These are phyloP conservation scores for Penicillium steckii DNA, from an alignment of 495 filamentous ascomycete species.

Conservation along the genomic window DNA sequence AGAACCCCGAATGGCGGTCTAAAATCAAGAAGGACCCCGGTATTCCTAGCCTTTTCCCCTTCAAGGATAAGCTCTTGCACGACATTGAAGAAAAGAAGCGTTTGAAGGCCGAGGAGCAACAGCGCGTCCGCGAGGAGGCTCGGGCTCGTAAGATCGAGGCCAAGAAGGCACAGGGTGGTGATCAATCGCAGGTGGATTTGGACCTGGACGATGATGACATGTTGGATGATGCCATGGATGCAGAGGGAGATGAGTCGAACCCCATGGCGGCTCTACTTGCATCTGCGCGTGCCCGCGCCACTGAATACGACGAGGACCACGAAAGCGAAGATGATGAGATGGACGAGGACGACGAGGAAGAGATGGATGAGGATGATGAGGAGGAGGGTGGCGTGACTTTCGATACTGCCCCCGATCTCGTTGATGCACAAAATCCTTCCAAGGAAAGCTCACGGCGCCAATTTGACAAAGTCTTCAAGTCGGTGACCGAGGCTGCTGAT, in stretches of 20 bases:
- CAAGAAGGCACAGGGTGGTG: slow-evolving; percentile 33
- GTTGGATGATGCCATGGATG: slow-evolving; percentile 52
- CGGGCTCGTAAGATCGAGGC: slow-evolving; percentile 58
- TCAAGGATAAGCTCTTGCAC: slow-evolving; percentile 90
- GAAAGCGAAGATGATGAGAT: slow-evolving; percentile 51
- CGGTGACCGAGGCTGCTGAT: slow-evolving; percentile 84
- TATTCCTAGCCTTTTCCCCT: slow-evolving; percentile 95
- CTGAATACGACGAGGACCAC: slow-evolving; percentile 67
- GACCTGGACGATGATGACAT: slow-evolving; percentile 50
- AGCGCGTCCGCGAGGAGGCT: slow-evolving; percentile 65
- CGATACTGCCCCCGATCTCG: slow-evolving; percentile 28
- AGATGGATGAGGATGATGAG: slow-evolving; percentile 54
- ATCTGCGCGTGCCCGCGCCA: slow-evolving; percentile 82
- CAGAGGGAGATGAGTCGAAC: slow-evolving; percentile 63
- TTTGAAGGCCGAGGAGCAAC: slow-evolving; percentile 75
- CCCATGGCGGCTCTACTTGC: slow-evolving; percentile 93
- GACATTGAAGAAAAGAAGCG: slow-evolving; percentile 89
- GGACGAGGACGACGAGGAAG: slow-evolving; percentile 56
- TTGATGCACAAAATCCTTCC: slow-evolving; percentile 26
- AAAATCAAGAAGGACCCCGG: slow-evolving; percentile 95
- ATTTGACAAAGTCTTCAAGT: slow-evolving; percentile 95
- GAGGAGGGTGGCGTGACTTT: slow-evolving; percentile 35
- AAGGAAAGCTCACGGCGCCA: slow-evolving; percentile 79
- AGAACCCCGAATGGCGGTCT: slow-evolving; percentile 93
- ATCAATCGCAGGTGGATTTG: not conserved